These are phyloP conservation scores for Mycena galopus DNA, from an alignment of 768 basidiomycete genomes.

Conservation along the genomic window DNA sequence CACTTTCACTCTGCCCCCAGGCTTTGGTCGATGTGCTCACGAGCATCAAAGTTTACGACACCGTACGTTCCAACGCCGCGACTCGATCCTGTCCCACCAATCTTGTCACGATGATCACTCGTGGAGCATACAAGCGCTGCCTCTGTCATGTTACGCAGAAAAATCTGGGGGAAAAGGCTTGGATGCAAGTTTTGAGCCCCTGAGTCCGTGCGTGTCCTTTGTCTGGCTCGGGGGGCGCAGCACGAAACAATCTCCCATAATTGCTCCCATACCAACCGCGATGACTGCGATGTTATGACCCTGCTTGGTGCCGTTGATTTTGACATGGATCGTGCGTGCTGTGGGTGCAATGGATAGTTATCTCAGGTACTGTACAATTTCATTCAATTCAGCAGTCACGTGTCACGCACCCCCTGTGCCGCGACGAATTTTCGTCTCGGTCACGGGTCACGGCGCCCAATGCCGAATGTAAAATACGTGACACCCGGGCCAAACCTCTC, in stretches of 20 bases:
- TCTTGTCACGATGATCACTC: conserved; percentile 9
- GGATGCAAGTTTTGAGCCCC: conserved; percentile 16
- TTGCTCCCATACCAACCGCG: background rate
- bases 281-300: conserved; percentile 13
- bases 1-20: too few relatives aligned
- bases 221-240: conserved; percentile 17
- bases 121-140: background rate
- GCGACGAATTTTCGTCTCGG: too few relatives aligned
- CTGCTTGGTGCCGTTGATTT: conserved; percentile 22
- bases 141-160: conserved; percentile 13
- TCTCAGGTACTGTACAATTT: too few relatives aligned
- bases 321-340: conserved; percentile 14
- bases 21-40: conserved; percentile 19
- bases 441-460: too few relatives aligned
- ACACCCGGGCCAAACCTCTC: too few relatives aligned
- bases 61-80: background rate
- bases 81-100: background rate
- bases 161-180: conserved; percentile 16
- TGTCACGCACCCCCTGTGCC: too few relatives aligned
- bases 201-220: conserved; percentile 20
- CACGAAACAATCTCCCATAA: background rate
- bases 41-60: conserved; percentile 11
- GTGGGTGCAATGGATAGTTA: too few relatives aligned
- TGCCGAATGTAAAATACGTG: too few relatives aligned
- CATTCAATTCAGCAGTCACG: too few relatives aligned